Base-by-base conservation (phyloP, 2,329 filamentous ascomycete species). In the Raffaelea deltoideospora region DNA sequence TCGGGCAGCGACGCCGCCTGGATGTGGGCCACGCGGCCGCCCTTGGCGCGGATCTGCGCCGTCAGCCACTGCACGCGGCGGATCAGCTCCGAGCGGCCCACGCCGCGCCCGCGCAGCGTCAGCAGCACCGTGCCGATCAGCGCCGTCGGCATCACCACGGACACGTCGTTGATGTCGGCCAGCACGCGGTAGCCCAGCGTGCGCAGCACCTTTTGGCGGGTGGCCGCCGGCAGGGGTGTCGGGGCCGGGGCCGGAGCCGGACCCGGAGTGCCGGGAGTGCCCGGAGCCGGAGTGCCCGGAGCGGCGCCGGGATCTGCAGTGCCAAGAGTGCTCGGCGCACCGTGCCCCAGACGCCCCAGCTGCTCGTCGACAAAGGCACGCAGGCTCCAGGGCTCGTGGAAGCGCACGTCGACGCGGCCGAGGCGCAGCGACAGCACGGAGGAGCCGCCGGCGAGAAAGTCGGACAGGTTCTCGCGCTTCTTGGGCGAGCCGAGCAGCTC, bases 71-170 rank as follows among this genome's bases (percentile, higher is more conserved):
- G 78, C 5, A 98, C 81, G 31, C 90, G 72, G 14, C 88, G 75
- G 26, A 86, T 74, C 17, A 98, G 62, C 53, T 98, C 90, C 1
- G 73, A 63, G 51, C 86, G 86, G 19, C 90, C 88, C 1, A 96
- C 87, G 17, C 90, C 90, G 34, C 90, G 78, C 0, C 90, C 90
- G 50, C 90, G 74, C 4, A 98, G 69, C 0, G 90, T 98, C 13
- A 98, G 65, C 0, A 98, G 65, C 0, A 96, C 83, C 0, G 90
- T 98, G 6, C 90, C 90, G 20, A 98, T 92, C 31, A 98, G 67
- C 0, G 90, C 88, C 0, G 90, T 96, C 1, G 90, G 90, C 90
- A 98, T 98, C 33, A 98, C 85, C 0, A 98, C 90, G 0, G 87
- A 94, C 3, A 94, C 88, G 24, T 79, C 75, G 52, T 98, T 98